These are phyloP conservation scores for Penicillium decumbens DNA, from an alignment of 2,329 filamentous ascomycete species.

Conservation along the genomic window DNA sequence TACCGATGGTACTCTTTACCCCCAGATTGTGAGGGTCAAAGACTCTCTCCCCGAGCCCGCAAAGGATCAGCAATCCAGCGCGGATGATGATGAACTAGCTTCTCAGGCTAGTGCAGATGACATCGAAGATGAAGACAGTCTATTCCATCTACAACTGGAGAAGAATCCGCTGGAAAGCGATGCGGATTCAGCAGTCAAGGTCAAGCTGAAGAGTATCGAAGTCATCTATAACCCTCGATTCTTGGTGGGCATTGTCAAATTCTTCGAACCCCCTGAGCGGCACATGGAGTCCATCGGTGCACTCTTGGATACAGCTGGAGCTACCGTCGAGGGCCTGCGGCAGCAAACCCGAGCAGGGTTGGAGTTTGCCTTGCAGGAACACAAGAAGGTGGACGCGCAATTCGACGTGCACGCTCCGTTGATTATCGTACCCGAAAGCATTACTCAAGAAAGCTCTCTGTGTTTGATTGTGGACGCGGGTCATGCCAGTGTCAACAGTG, in stretches of 20 bases:
- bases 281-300: conserved; percentile 99
- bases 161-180: conserved; percentile 91
- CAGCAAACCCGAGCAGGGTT: conserved; percentile 94
- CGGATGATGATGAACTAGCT: conserved; percentile 37
- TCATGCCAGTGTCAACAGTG: conserved; percentile 89
- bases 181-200: conserved; percentile 82
- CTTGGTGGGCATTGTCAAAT: conserved; percentile 82
- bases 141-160: conserved; percentile 90
- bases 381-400: conserved; percentile 96
- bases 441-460: conserved; percentile 71
- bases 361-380: conserved; percentile 93
- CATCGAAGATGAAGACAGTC: conserved; percentile 60
- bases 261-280: conserved; percentile 91
- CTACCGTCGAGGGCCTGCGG: conserved; percentile 88
- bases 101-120: conserved; percentile 40
- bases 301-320: conserved; percentile 89
- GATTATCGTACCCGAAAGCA: conserved; percentile 92
- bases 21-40: conserved; percentile 94
- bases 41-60: conserved; percentile 63
- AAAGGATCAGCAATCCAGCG: conserved; percentile 29
- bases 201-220: conserved; percentile 91
- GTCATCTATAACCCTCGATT: conserved; percentile 97
- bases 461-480: conserved; percentile 95
- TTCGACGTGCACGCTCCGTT: conserved; percentile 92
- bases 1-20: conserved; percentile 82